Base-by-base conservation (phyloP, 805 yeast species). In the Candida tibetensis region DNA sequence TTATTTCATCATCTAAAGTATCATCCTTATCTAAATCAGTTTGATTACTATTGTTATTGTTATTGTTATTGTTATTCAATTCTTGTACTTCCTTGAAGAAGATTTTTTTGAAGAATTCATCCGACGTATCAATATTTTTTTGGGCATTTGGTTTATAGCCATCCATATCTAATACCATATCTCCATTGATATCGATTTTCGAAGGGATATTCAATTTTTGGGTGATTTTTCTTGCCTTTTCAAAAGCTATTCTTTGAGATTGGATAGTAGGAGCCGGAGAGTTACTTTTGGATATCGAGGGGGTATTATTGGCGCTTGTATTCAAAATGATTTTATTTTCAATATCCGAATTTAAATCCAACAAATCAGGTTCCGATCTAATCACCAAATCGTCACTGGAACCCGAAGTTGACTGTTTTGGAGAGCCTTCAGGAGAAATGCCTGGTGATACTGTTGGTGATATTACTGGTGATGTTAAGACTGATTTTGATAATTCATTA, bases 61-160 rank as follows among this genome's bases (percentile, higher is more conserved):
- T 37, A 32, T 40, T 36, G 23, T 36, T 41, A 25, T 41, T 40
- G n/a, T 49, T 46, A 27, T 49, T 47, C 32, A 58, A 40, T 15
- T 54, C 51, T 27, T 55, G 48, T 36, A 90, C 71, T 57, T 91
- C 97, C 47, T 87, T 93, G 23, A 77, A 68, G 35, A 91, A 69
- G 29, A 90, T 69, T 48, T 82, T 81, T 49, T 79, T 80, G 42
- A 93, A 77, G 26, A 85, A 66, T 35, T 81, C 81, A 56, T 89
- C 96, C 0, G 95, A 78, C 48, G 79, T 81, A 35, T 81, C 81
- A 28, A 85, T 77, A 57, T 83, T 87, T 48, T 81, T 79, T 36
- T 81, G 84, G 10, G 70, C 55, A 51, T 82, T 88, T 23, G 95
- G 84, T 62, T 90, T 91, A 64, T 93, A 93, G 13, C 99, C 99